These are phyloP conservation scores for Sordariomycetes sp. DNA, from an alignment of 2,329 filamentous ascomycete genomes.

Conservation along the genomic window DNA sequence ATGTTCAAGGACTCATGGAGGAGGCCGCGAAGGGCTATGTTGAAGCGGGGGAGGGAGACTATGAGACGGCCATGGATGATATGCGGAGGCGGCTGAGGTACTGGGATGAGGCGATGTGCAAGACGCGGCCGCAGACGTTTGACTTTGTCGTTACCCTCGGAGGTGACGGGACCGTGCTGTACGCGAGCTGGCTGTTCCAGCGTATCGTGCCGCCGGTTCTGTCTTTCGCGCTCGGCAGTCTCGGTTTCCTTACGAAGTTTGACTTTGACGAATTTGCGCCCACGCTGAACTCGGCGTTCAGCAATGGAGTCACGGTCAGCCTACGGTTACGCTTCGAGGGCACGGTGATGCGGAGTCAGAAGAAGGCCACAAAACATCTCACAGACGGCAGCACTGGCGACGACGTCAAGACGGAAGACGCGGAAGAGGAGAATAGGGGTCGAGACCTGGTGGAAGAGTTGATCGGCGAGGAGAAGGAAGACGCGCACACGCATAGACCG, in stretches of 20 bases:
- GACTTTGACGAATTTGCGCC: slow-evolving; percentile 69
- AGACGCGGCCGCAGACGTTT: slow-evolving; percentile 71
- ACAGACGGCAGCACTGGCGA: too few relatives aligned
- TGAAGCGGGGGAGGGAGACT: slow-evolving; percentile 22
- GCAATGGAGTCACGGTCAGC: slow-evolving; percentile 79
- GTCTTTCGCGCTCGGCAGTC: slow-evolving; percentile 81
- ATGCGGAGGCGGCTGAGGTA: slow-evolving; percentile 55
- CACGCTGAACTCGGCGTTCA: slow-evolving; percentile 64
- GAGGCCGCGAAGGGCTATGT: slow-evolving; percentile 42
- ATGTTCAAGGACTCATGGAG: slow-evolving; percentile 57
- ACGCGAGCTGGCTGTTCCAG: slow-evolving; percentile 95
- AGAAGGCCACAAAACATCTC: too few relatives aligned
- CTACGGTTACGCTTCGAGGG: slow-evolving; percentile 84
- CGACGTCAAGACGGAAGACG: slow-evolving; percentile 16
- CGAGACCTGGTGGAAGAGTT: slow-evolving; percentile 82
- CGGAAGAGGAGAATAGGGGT: slow-evolving; percentile 26
- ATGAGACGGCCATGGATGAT: slow-evolving; percentile 21
- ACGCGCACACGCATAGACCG: slow-evolving; percentile 75
- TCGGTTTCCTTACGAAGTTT: slow-evolving; percentile 95
- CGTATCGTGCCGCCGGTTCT: slow-evolving; percentile 87
- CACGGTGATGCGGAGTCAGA: slow-evolving; percentile 77
- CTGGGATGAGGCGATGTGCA: slow-evolving; percentile 77
- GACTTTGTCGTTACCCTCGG: slow-evolving; percentile 90
- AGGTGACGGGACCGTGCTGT: slow-evolving; percentile 94
- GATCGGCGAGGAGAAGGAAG: slow-evolving; percentile 75